These are phyloP conservation scores for Flaveria linearis DNA, from an alignment of 129 eudicot species.

Conservation along the genomic window DNA sequence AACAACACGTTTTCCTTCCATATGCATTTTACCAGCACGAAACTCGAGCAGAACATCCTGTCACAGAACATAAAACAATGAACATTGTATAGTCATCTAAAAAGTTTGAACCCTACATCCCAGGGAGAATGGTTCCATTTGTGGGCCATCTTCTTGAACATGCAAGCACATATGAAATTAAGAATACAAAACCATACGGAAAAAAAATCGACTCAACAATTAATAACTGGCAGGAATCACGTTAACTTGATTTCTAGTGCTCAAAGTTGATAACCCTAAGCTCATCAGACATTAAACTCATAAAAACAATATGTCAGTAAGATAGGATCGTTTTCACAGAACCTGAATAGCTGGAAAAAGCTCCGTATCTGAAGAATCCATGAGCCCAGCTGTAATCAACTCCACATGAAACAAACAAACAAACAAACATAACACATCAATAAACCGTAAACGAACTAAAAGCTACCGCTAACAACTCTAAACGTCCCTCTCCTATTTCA, in stretches of 20 bases:
- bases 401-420: slow-evolving; percentile 17
- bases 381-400: slow-evolving; percentile 30
- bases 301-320: background rate
- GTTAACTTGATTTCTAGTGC: background rate
- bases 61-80: slow-evolving; percentile 18
- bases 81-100: slow-evolving; percentile 5
- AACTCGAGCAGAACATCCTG: slow-evolving; percentile 82
- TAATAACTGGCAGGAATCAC: background rate
- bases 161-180: background rate
- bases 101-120: slow-evolving; percentile 5
- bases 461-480: no score
- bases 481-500: slow-evolving; percentile 10
- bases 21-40: slow-evolving; percentile 95
- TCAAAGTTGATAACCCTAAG: slow-evolving; percentile 16
- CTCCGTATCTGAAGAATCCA: slow-evolving; percentile 52
- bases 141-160: background rate
- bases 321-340: background rate
- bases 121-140: background rate
- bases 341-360: slow-evolving; percentile 62
- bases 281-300: background rate
- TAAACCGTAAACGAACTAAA: background rate
- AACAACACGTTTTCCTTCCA: slow-evolving; percentile 85
- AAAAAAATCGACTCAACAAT: background rate
- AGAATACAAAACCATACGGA: background rate
- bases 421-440: background rate